Evolutionary conservation across 345 rosid genomes (phyloP).

Genomic region (Gossypium australe): DNA sequence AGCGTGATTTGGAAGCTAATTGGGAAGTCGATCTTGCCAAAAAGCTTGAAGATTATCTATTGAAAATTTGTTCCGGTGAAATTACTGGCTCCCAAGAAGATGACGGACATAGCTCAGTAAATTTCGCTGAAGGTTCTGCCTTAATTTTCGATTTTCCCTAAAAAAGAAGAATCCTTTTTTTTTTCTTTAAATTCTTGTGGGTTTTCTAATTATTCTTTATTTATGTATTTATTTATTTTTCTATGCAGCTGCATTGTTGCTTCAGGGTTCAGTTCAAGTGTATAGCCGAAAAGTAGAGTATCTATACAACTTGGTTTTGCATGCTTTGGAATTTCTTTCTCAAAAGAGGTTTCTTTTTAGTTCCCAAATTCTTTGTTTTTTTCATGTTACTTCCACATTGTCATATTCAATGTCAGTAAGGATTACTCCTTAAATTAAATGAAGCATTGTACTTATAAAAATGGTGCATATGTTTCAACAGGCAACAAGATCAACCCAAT

Average conservation of each 20-base stretch:
- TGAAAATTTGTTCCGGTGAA: slow-evolving; percentile 85
- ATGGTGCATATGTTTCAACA: slow-evolving; percentile 20
- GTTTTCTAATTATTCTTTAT: slow-evolving; percentile 3
- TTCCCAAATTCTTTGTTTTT: background rate
- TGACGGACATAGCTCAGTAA: slow-evolving; percentile 38
- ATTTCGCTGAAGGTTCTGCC: slow-evolving; percentile 86
- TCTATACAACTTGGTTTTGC: slow-evolving; percentile 83
- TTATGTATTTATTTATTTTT: background rate
- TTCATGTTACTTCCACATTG: background rate
- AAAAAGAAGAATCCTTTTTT: background rate
- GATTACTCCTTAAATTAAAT: background rate
- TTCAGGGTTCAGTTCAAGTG: slow-evolving; percentile 97
- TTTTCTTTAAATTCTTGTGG: background rate
- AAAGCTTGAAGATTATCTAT: slow-evolving; percentile 82
- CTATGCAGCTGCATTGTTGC: slow-evolving; percentile 84
- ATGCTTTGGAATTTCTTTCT: slow-evolving; percentile 88
- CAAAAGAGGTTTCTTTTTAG: slow-evolving; percentile 50
- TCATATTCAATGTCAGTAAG: background rate
- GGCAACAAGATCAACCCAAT: slow-evolving; percentile 59
- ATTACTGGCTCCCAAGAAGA: slow-evolving; percentile 43
- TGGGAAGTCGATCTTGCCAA: slow-evolving; percentile 88
- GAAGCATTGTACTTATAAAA: background rate
- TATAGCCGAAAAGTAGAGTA: slow-evolving; percentile 97
- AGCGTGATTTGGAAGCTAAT: slow-evolving; percentile 82
- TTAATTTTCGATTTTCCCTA: background rate